phyloP scores from a whole-genome alignment of 2,329 filamentous ascomycete species.

The Fusarium napiforme region DNA sequence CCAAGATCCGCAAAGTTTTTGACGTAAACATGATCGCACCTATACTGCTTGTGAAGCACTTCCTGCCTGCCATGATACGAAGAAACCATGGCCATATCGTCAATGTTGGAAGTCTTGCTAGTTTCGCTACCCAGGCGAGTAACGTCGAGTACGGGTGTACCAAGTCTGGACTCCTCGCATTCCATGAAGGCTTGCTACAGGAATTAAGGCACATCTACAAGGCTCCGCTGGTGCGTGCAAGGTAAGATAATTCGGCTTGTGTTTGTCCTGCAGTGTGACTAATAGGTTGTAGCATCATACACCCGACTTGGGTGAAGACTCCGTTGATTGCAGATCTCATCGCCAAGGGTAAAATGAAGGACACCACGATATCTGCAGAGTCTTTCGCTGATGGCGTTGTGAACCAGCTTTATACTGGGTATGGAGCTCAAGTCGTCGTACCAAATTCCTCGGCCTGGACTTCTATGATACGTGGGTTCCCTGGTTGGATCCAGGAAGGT shows the following conservation, averaged over 20 bases:
- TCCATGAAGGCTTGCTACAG: not conserved
- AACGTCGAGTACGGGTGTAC: not conserved
- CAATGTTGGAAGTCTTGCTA: not conserved
- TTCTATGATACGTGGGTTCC: not conserved
- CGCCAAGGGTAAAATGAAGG: not conserved
- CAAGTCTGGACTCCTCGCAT: not conserved
- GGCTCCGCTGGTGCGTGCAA: not conserved
- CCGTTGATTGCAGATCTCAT: not conserved
- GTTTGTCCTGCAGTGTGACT: not conserved
- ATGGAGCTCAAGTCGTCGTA: not conserved
- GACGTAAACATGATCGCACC: not conserved
- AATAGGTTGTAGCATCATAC: not conserved
- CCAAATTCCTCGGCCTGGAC: not conserved
- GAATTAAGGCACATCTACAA: not conserved
- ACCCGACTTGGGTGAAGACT: not conserved
- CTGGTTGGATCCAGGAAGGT: not conserved
- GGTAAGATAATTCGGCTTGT: rapidly evolving
- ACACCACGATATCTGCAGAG: not conserved
- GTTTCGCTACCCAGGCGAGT: not conserved
- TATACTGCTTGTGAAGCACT: not conserved
- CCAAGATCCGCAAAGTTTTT: not conserved
- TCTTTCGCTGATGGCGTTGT: not conserved
- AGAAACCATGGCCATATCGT: not conserved
- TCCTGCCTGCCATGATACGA: not conserved
- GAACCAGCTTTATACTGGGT: not conserved